Evolutionary conservation across 148 eudicot genomes (phyloP), one percentile per base, ranked within the genome.

Genomic region (Rhododendron simsii): DNA sequence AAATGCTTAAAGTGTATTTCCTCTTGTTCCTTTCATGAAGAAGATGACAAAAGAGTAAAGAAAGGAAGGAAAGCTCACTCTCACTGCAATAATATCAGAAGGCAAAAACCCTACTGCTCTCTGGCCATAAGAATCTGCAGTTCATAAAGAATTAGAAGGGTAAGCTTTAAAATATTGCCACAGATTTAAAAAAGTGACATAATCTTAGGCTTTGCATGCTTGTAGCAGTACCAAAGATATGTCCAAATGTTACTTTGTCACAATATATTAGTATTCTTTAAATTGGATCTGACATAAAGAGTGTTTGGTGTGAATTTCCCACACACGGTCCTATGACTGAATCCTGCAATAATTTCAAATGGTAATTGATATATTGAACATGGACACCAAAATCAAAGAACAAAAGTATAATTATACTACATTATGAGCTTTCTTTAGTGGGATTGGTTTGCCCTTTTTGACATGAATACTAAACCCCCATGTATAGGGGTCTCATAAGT

Each of bases 41-140:
- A 51, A 47, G 67, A 84, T 74, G 65, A 84, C 77, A 41, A 84
- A 84, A 44, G 23, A 71, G 26, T 84, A 73, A 84, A 74, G 78
- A 83, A 47, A 20, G 61, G 41, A 69, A 71, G 67, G 86, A 84
- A 84, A 84, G 86, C 65, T 74, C 86, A 84, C 51, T 84, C 86
- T 30, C 86, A 73, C 63, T 28, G 80, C 86, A 84, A 50, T 23
- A 73, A 33, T 45, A 59, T 73, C 80, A 84, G 80, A 84, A 48
- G 86, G 75, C 80, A 83, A 71, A 71, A 73, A 20, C 48, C 53
- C 61, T 83, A 83, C 69, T 67, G 48, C 47, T 65, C 63, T 84
- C 63, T 84, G 86, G 51, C 57, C 67, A 65, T 69, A 74, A 18
- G 65, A 84, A 50, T 84, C 86, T 84, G 50, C 80, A 30, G 80